Evolutionary conservation across 2,329 filamentous ascomycete species (phyloP).

Genomic region (Penicillium sp.): DNA sequence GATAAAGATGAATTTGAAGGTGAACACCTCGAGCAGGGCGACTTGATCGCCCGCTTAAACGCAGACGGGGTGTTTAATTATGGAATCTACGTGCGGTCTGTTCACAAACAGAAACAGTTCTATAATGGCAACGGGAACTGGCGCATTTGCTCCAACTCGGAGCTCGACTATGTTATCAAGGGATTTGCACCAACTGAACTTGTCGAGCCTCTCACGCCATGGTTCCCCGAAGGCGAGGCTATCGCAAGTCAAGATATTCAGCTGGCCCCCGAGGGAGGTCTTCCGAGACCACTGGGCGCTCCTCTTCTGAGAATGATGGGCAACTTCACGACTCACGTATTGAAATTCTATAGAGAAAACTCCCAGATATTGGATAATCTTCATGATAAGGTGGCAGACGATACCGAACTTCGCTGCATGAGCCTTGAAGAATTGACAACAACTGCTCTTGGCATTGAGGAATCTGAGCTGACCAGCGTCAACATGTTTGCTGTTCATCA

Average conservation of each 20-base stretch:
- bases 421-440: conserved; percentile 33
- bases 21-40: conserved; percentile 35
- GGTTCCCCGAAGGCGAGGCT: conserved; percentile 39
- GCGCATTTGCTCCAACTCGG: conserved; percentile 30
- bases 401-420: conserved; percentile 27
- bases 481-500: conserved; percentile 32
- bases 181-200: conserved; percentile 40
- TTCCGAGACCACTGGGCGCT: conserved; percentile 33
- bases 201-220: conserved; percentile 42
- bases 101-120: conserved; percentile 37
- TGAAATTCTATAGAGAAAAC: conserved; percentile 31
- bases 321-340: conserved; percentile 28
- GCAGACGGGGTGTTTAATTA: conserved; percentile 25
- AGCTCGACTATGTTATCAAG: conserved; percentile 44
- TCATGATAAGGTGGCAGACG: conserved; percentile 33
- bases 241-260: conserved; percentile 26
- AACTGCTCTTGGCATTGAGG: conserved; percentile 26
- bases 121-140: conserved; percentile 39
- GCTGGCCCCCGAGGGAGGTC: conserved; percentile 33
- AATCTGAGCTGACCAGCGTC: conserved; percentile 25
- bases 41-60: conserved; percentile 32
- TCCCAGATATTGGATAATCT: conserved; percentile 29
- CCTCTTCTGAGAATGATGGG: conserved; percentile 30
- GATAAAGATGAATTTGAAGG: conserved; percentile 28
- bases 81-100: conserved; percentile 36